Conservation (phyloP, 139 green algal species). For the Coelastrella sp. region DNA sequence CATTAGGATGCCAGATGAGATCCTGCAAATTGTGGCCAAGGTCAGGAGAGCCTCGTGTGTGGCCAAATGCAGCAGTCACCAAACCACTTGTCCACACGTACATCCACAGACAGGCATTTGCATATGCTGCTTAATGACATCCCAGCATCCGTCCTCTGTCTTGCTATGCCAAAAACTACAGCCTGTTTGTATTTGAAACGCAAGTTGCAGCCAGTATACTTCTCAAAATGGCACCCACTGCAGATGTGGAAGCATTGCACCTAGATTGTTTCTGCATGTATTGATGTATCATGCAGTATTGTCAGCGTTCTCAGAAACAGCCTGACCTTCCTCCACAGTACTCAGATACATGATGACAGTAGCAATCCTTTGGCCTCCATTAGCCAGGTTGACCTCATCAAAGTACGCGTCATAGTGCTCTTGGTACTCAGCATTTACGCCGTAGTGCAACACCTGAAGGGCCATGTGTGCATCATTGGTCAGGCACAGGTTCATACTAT, state of each 20-base stretch:
- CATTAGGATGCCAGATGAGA: too few relatives aligned
- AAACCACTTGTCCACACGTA: too few relatives aligned
- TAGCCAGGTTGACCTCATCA: not conserved
- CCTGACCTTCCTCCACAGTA: slow-evolving; percentile 6
- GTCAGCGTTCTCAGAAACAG: not conserved
- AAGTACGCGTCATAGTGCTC: slow-evolving; percentile 10
- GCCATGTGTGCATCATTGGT: too few relatives aligned
- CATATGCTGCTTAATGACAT: too few relatives aligned
- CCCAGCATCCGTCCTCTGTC: too few relatives aligned
- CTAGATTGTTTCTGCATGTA: not conserved
- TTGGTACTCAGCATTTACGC: not conserved
- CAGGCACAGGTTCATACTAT: too few relatives aligned
- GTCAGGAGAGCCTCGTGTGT: too few relatives aligned
- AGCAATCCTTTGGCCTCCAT: slow-evolving; percentile 54
- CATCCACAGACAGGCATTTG: too few relatives aligned
- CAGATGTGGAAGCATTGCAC: not conserved
- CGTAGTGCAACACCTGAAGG: slow-evolving; percentile 15
- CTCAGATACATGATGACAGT: slow-evolving; percentile 70
- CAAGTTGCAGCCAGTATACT: not conserved
- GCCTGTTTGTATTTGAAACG: too few relatives aligned
- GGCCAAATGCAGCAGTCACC: too few relatives aligned
- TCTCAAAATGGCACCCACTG: not conserved
- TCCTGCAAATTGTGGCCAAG: too few relatives aligned
- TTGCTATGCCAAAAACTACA: too few relatives aligned
- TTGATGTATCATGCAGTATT: not conserved